Conservation (phyloP, 306 rosid genomes). For the Trichosanthes cucumerina region DNA sequence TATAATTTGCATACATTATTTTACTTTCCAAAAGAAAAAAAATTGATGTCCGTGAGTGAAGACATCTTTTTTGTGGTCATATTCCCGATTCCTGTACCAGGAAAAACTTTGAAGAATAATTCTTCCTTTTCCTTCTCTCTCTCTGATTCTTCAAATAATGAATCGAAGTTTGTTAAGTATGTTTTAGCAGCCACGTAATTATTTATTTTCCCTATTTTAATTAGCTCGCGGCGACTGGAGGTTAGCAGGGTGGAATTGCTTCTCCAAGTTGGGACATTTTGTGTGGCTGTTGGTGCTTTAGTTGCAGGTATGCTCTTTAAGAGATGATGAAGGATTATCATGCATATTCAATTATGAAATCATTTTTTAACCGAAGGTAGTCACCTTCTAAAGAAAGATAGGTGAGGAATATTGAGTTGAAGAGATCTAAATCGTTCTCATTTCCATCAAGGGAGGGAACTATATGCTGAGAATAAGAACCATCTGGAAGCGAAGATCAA, state of each 20-base stretch:
- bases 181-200: background rate
- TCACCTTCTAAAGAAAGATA: background rate
- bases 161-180: background rate
- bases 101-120: background rate
- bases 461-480: background rate
- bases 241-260: slow-evolving; percentile 96
- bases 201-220: slow-evolving; percentile 7
- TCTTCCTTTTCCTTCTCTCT: background rate
- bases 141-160: background rate
- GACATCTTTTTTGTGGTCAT: background rate
- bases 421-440: background rate
- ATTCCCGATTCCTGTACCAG: background rate
- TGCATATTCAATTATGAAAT: background rate
- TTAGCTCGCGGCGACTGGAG: slow-evolving; percentile 95
- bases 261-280: slow-evolving; percentile 97
- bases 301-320: slow-evolving; percentile 56
- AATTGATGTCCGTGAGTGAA: background rate
- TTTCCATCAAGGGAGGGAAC: background rate
- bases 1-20: background rate
- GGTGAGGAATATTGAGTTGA: background rate
- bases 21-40: background rate
- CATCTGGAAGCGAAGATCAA: background rate
- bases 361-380: background rate
- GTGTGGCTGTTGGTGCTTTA: slow-evolving; percentile 83
- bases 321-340: background rate